Percentiles rank a stretch among this genome's conserved stretches.
Conservation (phyloP, 306 rosid genomes). For the Lupinus albus region DNA sequence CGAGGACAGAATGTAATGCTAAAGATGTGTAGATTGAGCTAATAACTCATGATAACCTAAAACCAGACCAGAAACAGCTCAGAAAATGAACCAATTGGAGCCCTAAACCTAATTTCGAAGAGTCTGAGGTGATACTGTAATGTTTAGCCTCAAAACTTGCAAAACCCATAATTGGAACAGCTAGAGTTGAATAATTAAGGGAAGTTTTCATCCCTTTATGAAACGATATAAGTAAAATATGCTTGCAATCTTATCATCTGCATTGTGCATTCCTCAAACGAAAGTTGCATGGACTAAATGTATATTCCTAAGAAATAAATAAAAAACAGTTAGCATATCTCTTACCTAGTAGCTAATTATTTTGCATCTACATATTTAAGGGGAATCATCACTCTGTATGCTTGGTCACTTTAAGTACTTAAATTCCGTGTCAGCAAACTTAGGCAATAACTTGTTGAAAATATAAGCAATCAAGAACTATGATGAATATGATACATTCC, state of each 20-base stretch:
- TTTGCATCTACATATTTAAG: not conserved
- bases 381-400: constrained; percentile 9
- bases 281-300: constrained; percentile 23
- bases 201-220: constrained; percentile 16
- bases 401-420: constrained; percentile 14
- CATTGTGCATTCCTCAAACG: constrained; percentile 5
- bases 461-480: constrained; percentile 10
- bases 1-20: constrained; percentile 26
- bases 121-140: not conserved
- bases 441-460: not conserved
- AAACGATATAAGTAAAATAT: constrained; percentile 7
- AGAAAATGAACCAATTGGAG: not conserved
- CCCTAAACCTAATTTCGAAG: not conserved
- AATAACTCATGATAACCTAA: not conserved
- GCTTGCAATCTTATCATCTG: constrained; percentile 23
- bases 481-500: not conserved
- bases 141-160: constrained; percentile 2
- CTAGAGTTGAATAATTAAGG: constrained; percentile 7
- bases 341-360: constrained; percentile 14
- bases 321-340: constrained; percentile 11
- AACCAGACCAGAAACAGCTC: not conserved
- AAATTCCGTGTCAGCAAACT: constrained; percentile 28
- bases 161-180: constrained; percentile 21
- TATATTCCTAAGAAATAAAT: constrained; percentile 16
- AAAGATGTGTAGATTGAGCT: constrained; percentile 5